Evolutionary conservation across 2,329 filamentous ascomycete genomes (phyloP).

Genomic region (Sclerotinia spermophila): DNA sequence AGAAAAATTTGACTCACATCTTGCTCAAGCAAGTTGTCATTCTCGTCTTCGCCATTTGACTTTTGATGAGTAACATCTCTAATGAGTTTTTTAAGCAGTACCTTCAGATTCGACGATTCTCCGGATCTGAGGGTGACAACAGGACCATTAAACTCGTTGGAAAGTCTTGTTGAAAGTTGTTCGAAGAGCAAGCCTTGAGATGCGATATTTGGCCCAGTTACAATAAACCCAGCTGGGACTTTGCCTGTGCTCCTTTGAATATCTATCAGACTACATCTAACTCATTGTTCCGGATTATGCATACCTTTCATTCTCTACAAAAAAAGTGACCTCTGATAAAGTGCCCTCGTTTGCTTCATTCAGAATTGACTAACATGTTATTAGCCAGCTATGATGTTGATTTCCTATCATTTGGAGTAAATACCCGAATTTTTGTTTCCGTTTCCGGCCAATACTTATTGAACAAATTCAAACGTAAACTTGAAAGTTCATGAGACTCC

Average conservation of each 20-base stretch:
- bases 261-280: constrained; percentile 9
- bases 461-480: constrained; percentile 57
- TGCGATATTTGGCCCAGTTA: constrained; percentile 75
- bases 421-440: constrained; percentile 59
- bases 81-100: constrained; percentile 68
- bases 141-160: constrained; percentile 46
- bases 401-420: background rate
- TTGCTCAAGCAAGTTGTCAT: constrained; percentile 44
- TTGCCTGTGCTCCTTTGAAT: constrained; percentile 22
- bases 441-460: constrained; percentile 61
- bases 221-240: constrained; percentile 64
- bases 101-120: constrained; percentile 71
- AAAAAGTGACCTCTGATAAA: constrained; percentile 54
- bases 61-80: constrained; percentile 56
- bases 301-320: constrained; percentile 41
- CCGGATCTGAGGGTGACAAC: constrained; percentile 66
- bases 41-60: constrained; percentile 50
- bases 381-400: constrained; percentile 32
- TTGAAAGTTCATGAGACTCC: constrained; percentile 48
- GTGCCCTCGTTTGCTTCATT: constrained; percentile 59
- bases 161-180: constrained; percentile 60
- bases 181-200: constrained; percentile 71
- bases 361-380: constrained; percentile 48
- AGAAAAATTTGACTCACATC: constrained; percentile 42
- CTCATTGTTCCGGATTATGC: background rate